Evolutionary conservation across 805 yeast species (phyloP).

Genomic region (Pichia nanzhaoensis): DNA sequence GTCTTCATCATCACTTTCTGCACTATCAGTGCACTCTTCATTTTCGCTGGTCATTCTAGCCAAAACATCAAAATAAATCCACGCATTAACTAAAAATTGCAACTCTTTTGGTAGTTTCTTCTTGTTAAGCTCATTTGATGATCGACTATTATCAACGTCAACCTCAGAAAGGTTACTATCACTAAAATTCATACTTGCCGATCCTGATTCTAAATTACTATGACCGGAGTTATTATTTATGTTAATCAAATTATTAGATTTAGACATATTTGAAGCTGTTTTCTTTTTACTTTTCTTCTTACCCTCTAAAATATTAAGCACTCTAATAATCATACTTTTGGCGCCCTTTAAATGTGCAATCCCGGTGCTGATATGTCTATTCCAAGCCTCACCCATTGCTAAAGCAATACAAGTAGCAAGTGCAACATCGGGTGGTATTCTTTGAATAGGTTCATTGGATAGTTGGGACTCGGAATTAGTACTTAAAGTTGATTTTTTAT

Average conservation of each 20-base stretch:
- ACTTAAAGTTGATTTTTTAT: background rate
- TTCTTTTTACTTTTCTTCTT: constrained; percentile 12
- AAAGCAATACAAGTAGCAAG: constrained; percentile 56
- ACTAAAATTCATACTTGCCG: background rate
- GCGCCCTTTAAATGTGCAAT: constrained; percentile 67
- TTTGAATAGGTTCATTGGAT: background rate
- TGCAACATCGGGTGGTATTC: constrained; percentile 53
- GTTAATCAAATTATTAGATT: background rate
- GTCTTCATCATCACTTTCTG: constrained; percentile 2
- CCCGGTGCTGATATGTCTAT: constrained; percentile 58
- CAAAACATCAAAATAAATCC: constrained; percentile 62
- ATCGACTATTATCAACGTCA: constrained; percentile 13
- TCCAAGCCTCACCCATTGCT: constrained; percentile 66
- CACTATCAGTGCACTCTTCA: constrained; percentile 30
- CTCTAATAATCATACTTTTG: constrained; percentile 48
- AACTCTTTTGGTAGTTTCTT: constrained; percentile 35
- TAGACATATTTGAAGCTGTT: constrained; percentile 4
- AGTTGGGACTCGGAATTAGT: background rate
- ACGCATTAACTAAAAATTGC: constrained; percentile 52
- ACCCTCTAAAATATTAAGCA: constrained; percentile 26
- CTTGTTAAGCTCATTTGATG: constrained; percentile 1
- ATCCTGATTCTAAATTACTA: background rate
- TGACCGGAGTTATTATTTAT: background rate
- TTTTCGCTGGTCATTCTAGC: constrained; percentile 54
- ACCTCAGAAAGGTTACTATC: constrained; percentile 8